Evolutionary conservation across 805 yeast genomes (phyloP).

Genomic region (Suhomyces xylopsoci): DNA sequence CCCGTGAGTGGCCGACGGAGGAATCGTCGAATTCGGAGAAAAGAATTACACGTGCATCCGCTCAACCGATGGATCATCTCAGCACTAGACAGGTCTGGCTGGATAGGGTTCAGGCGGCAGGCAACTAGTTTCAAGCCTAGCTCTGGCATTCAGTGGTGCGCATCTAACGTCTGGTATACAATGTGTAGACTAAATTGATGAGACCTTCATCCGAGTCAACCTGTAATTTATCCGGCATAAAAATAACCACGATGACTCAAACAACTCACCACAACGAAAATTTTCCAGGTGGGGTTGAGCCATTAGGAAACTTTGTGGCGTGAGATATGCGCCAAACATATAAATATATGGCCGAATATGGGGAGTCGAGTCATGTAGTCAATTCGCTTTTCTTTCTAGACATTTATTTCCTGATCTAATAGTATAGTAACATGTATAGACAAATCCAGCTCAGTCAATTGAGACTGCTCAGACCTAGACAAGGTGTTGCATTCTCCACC

Average conservation of each 20-base stretch:
- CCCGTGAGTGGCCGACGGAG: not conserved
- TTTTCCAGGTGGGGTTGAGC: conserved; percentile 5
- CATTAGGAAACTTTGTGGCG: not conserved
- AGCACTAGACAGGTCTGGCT: not conserved
- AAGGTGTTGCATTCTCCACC: conserved; percentile 6
- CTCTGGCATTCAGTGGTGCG: not conserved
- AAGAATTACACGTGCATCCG: conserved; percentile 4
- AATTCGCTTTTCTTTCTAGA: not conserved
- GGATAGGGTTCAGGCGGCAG: not conserved
- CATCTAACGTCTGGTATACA: not conserved
- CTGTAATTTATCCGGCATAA: not conserved
- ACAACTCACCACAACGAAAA: not conserved
- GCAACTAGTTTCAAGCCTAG: not conserved
- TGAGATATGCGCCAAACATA: not conserved
- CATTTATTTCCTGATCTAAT: not conserved
- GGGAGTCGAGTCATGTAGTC: not conserved
- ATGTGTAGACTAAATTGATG: not conserved
- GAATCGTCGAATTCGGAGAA: not conserved
- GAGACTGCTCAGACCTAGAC: conserved; percentile 5
- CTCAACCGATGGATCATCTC: conserved; percentile 2
- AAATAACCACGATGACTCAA: conserved; percentile 4
- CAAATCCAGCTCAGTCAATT: conserved; percentile 1
- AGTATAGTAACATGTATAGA: conserved; percentile 5
- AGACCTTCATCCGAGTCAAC: not conserved
- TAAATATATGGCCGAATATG: not conserved